These are phyloP conservation scores for Phallus indusiatus DNA, from an alignment of 768 basidiomycete genomes.

Conservation along the genomic window DNA sequence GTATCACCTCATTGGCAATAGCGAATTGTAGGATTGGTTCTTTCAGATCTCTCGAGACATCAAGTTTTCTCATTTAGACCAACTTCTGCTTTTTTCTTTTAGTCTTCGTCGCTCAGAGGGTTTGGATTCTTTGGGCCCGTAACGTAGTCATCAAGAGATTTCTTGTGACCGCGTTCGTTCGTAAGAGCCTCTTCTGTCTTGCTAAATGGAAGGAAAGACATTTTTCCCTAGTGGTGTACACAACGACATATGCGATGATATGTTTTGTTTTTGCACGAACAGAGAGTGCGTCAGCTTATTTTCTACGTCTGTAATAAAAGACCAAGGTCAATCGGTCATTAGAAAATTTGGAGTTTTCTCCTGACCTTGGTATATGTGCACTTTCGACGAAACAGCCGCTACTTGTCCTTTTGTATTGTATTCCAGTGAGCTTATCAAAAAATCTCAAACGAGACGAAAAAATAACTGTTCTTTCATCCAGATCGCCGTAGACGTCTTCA, in stretches of 20 bases:
- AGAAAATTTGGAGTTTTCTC: background rate
- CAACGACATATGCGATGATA: background rate
- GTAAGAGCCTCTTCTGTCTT: background rate
- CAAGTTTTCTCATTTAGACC: no score
- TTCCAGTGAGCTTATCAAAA: background rate
- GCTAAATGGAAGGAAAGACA: background rate
- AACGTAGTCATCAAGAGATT: no score
- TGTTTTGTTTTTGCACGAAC: no score
- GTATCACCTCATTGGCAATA: background rate
- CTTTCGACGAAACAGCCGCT: background rate
- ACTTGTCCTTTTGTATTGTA: background rate
- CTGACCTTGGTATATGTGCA: background rate
- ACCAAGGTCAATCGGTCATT: no score
- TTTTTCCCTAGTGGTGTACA: background rate
- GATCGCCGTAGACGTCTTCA: conserved; percentile 27
- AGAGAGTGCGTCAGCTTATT: no score
- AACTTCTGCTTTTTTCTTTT: no score
- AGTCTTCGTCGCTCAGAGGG: no score
- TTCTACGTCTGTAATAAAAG: no score
- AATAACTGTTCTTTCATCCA: conserved; percentile 9
- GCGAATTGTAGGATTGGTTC: background rate
- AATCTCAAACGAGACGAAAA: background rate
- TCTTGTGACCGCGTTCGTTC: no score
- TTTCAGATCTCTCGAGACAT: no score
- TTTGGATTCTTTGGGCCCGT: no score